A percentile compares a stretch with the other conserved stretches of the same genome.
Conservation (phyloP, 208 protist genomes). For the Angomonas ambiguus region DNA sequence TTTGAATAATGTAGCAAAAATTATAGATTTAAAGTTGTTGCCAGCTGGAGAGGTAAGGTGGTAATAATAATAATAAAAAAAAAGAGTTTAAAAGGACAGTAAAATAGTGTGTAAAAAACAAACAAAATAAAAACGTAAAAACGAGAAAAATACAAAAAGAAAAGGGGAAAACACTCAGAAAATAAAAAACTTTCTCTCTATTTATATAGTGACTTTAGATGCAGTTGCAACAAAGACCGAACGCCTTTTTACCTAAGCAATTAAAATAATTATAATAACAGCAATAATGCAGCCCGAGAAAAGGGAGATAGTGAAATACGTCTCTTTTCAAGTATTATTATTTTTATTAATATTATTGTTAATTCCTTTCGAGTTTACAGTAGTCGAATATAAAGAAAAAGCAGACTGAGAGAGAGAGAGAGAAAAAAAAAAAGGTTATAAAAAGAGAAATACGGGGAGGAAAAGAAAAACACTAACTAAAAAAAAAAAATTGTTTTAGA, state of each 20-base stretch:
- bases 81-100: background rate
- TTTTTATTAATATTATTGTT: background rate
- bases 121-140: background rate
- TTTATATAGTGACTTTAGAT: background rate
- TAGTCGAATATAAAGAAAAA: conserved; percentile 4
- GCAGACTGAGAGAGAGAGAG: background rate
- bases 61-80: background rate
- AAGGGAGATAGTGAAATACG: too few relatives aligned
- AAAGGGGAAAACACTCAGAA: conserved; percentile 1
- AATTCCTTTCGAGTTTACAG: background rate
- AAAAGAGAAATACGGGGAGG: conserved; percentile 2
- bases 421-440: conserved; percentile 4
- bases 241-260: too few relatives aligned
- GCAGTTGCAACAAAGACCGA: too few relatives aligned
- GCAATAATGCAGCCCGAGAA: background rate
- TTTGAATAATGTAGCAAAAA: too few relatives aligned
- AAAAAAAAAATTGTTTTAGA: conserved; percentile 19
- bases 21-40: too few relatives aligned
- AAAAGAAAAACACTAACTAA: background rate
- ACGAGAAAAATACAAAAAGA: conserved; percentile 11
- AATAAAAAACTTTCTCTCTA: background rate
- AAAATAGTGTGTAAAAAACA: background rate
- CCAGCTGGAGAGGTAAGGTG: too few relatives aligned
- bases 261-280: conserved; percentile 6
- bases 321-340: background rate